Evolutionary conservation across 2,329 filamentous ascomycete genomes (phyloP), one percentile per base, ranked within the genome.

Genomic region (Venturia nashicola): DNA sequence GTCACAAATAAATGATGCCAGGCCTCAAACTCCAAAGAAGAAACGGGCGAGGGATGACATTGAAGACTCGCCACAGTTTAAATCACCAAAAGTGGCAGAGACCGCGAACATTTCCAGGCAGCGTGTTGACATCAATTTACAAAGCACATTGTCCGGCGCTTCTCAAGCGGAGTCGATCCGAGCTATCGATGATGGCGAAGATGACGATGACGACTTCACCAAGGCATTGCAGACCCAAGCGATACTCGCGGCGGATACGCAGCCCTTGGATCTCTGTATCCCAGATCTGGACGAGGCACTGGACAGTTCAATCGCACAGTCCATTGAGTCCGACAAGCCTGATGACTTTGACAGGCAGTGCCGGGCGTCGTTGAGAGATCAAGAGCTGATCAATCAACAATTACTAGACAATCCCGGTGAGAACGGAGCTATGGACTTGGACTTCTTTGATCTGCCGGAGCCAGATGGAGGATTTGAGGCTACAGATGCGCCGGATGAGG

Each of bases 341-440:
- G 55, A 39, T 59, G 32, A 60, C 7, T 42, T 60, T 60, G 59
- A 60, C 2, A 14, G 39, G 36, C 34, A 43, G 59, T 16, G 36
- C 16, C 59, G 14, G 39, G 39, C 36, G 20, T 34, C 51, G 32
- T 7, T 57, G 51, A 57, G 51, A 57, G 59, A 60, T 60, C 59
- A 60, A 44, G 59, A 60, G 36, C 42, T 60, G 39, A 42, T 60
- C 42, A 44, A 60, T 60, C 59, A 60, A 34, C 59, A 60, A n/a
- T 27, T 60, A 20, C 42, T 62, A 20, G 43, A 46, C n/a, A 44
- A n/a, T 14, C 5, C 6, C 36, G 20, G 32, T 7, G 43, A 48
- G 42, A 32, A 40, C 27, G 36, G 11, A 18, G 23, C 34, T 23
- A 23, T 51, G 27, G 61, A 14, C 6, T 32, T 39, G 20, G 16